These are phyloP conservation scores for Corylus avellana DNA, from an alignment of 306 rosid genomes.

Conservation along the genomic window DNA sequence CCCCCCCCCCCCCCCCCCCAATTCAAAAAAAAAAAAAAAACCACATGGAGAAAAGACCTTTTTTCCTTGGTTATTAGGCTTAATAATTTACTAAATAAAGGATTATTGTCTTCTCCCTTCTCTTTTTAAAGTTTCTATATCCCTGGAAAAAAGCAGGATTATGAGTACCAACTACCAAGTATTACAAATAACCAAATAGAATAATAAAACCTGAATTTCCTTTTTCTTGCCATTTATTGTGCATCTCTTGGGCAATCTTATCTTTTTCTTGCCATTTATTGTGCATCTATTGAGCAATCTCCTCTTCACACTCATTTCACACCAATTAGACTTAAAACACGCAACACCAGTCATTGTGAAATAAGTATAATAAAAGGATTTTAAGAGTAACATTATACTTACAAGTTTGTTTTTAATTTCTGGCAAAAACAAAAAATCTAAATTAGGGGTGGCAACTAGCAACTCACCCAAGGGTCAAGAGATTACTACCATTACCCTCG, in stretches of 20 bases:
- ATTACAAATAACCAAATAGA: neutral
- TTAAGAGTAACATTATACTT: too few relatives aligned
- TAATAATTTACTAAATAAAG: too few relatives aligned
- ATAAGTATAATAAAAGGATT: too few relatives aligned
- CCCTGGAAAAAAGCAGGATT: neutral
- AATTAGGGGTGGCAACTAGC: neutral
- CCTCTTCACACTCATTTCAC: too few relatives aligned
- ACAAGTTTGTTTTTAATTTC: neutral
- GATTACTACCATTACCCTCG: neutral
- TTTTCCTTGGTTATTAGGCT: neutral
- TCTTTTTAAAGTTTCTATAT: neutral
- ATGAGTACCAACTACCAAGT: neutral
- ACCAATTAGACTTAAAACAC: too few relatives aligned
- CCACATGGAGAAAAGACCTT: neutral
- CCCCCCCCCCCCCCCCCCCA: neutral
- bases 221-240: neutral
- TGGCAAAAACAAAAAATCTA: too few relatives aligned
- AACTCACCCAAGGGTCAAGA: neutral
- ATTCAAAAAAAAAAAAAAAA: too few relatives aligned
- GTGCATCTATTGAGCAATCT: too few relatives aligned
- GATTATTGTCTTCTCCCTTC: too few relatives aligned
- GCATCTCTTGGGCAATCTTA: too few relatives aligned
- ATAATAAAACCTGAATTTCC: neutral
- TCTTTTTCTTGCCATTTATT: neutral
- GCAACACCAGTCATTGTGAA: too few relatives aligned